A percentile compares a stretch with the other conserved stretches of the same genome.
phyloP scores from a whole-genome alignment of 192 early-diverging fungal species.

The Umbelopsis sp. region DNA sequence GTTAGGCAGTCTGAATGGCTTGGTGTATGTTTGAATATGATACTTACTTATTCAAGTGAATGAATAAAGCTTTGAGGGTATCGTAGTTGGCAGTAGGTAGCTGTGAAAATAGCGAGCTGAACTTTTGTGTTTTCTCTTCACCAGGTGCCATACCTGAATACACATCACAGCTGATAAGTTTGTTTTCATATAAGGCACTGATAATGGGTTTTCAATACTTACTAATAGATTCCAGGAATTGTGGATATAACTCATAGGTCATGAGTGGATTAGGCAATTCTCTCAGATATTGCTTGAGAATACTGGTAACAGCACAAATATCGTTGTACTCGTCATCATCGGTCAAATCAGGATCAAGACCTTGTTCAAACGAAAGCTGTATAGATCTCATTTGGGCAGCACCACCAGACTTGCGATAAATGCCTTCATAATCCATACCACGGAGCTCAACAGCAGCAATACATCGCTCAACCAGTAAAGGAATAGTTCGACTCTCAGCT shows the following conservation, averaged over 20 bases:
- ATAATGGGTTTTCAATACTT: background rate
- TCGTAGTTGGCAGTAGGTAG: constrained; percentile 64
- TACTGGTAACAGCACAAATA: constrained; percentile 76
- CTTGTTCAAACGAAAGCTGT: constrained; percentile 63
- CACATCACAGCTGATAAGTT: background rate
- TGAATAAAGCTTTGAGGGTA: constrained; percentile 64
- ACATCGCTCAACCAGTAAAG: constrained; percentile 68
- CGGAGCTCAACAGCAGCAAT: constrained; percentile 65
- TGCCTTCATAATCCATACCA: constrained; percentile 74
- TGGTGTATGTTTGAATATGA: background rate
- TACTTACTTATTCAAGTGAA: constrained; percentile 59
- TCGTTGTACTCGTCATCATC: constrained; percentile 62
- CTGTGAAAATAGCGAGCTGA: constrained; percentile 46
- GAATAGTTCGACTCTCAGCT: constrained; percentile 58
- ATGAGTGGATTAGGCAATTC: constrained; percentile 74
- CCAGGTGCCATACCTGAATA: constrained; percentile 26
- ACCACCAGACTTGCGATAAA: constrained; percentile 81
- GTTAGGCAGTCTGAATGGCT: background rate
- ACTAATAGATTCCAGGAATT: constrained; percentile 63
- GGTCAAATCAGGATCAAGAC: constrained; percentile 50
- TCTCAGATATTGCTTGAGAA: constrained; percentile 82
- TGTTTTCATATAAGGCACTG: background rate
- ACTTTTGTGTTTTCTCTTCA: constrained; percentile 49
- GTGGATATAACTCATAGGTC: constrained; percentile 66
- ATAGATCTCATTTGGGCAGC: constrained; percentile 69